phyloP scores from a whole-genome alignment of 2,329 filamentous ascomycete species.

The Venturia aucupariae region DNA sequence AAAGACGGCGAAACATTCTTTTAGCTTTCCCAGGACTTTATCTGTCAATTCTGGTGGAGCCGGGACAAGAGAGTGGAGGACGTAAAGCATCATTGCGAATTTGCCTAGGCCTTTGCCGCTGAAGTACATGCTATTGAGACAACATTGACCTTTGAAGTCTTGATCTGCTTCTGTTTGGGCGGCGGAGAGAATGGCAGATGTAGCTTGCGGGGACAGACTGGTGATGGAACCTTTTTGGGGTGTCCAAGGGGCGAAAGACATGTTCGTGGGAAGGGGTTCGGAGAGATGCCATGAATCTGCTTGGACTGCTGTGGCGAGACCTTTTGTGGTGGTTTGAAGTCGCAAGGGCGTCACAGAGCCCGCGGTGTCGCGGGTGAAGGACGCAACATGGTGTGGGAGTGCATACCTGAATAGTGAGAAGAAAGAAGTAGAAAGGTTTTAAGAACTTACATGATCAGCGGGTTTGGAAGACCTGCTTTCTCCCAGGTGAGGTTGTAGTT shows the following conservation, averaged over 20 bases:
- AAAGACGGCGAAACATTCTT: constrained; percentile 41
- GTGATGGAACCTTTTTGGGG: constrained; percentile 34
- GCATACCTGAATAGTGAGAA: constrained; percentile 45
- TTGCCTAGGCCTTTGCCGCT: constrained; percentile 53
- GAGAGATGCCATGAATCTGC: constrained; percentile 69
- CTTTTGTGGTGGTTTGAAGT: constrained; percentile 78
- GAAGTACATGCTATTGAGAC: constrained; percentile 85
- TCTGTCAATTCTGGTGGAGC: constrained; percentile 42
- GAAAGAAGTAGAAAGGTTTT: neutral
- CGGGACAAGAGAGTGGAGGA: constrained; percentile 32
- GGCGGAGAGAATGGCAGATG: constrained; percentile 46
- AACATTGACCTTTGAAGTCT: constrained; percentile 60
- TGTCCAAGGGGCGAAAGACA: constrained; percentile 75
- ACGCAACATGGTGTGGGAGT: constrained; percentile 73
- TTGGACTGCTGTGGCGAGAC: constrained; percentile 61
- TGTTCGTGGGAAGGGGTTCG: constrained; percentile 62
- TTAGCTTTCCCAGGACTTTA: constrained; percentile 39
- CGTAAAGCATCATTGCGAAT: constrained; percentile 35
- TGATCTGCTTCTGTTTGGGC: constrained; percentile 65
- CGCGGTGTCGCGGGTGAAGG: constrained; percentile 54
- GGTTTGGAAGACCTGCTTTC: constrained; percentile 55
- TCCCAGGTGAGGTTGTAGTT: constrained; percentile 65
- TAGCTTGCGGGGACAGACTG: constrained; percentile 36
- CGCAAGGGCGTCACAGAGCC: constrained; percentile 44
- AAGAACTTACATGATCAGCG: constrained; percentile 53